These are phyloP conservation scores for Polyporus tsugae DNA, from an alignment of 1,284 basidiomycete species.

Conservation along the genomic window DNA sequence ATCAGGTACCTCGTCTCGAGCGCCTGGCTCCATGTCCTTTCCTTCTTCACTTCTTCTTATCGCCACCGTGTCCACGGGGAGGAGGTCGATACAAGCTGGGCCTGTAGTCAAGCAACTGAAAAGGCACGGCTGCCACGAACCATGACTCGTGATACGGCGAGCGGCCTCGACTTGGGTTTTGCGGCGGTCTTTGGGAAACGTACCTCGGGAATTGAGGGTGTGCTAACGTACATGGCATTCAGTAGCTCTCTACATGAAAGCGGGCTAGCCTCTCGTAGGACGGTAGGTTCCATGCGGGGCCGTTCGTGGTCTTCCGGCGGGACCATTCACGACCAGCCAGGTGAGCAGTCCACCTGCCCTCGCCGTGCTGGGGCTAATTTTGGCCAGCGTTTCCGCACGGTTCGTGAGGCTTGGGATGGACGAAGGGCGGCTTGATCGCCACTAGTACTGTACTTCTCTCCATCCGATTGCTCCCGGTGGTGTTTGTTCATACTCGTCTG, in stretches of 20 bases:
- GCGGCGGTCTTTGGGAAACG: background rate
- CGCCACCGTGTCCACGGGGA: background rate
- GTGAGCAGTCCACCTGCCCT: conserved; percentile 6
- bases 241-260: background rate
- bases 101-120: background rate
- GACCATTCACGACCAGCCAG: background rate
- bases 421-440: background rate
- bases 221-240: conserved; percentile 2
- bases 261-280: background rate
- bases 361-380: conserved; percentile 3
- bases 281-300: background rate
- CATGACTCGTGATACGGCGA: background rate
- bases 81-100: background rate
- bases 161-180: background rate
- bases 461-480: background rate
- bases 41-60: conserved; percentile 6
- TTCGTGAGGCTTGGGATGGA: background rate
- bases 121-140: conserved; percentile 4
- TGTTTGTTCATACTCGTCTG: background rate
- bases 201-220: background rate
- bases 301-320: background rate
- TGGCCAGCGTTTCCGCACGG: background rate
- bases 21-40: background rate
- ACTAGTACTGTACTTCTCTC: background rate
- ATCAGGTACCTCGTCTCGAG: background rate